Conservation (phyloP, 371 early-diverging fungal species). For the Ordospora colligata region DNA sequence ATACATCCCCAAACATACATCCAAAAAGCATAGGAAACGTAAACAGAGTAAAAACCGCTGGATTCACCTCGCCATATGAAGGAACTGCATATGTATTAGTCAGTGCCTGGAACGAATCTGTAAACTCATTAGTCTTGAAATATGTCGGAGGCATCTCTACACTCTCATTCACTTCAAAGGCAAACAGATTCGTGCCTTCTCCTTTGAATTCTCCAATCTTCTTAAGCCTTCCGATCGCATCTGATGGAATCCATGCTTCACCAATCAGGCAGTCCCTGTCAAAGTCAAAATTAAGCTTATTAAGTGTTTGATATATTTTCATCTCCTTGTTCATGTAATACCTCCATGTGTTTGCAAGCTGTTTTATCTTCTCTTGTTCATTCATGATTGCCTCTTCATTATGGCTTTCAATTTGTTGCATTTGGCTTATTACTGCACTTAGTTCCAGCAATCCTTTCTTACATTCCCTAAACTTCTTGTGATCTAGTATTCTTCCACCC, state of each 20-base stretch:
- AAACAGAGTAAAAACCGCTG: constrained; percentile 86
- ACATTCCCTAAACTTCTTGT: constrained; percentile 28
- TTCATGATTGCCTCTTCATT: constrained; percentile 43
- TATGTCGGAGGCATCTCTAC: constrained; percentile 70
- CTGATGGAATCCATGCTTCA: constrained; percentile 55
- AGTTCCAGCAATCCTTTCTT: constrained; percentile 36
- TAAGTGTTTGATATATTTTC: constrained; percentile 55
- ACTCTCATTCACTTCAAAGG: constrained; percentile 44
- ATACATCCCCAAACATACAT: constrained; percentile 98
- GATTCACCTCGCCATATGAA: constrained; percentile 95
- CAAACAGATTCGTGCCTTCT: constrained; percentile 46
- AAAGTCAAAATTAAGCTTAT: constrained; percentile 39
- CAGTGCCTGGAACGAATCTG: constrained; percentile 83
- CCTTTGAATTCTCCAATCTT: constrained; percentile 36
- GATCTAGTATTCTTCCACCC: constrained; percentile 46
- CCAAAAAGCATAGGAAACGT: constrained; percentile 98
- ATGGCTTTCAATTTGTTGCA: constrained; percentile 39
- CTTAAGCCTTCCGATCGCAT: constrained; percentile 38
- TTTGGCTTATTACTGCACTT: constrained; percentile 44
- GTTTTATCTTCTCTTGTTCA: constrained; percentile 31
- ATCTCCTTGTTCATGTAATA: constrained; percentile 54
- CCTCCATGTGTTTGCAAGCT: constrained; percentile 43
- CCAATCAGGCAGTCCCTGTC: constrained; percentile 53
- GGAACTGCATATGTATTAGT: constrained; percentile 96
- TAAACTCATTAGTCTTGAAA: constrained; percentile 85